phyloP scores from a whole-genome alignment of 2,329 filamentous ascomycete genomes.

The Penicillium sp. region DNA sequence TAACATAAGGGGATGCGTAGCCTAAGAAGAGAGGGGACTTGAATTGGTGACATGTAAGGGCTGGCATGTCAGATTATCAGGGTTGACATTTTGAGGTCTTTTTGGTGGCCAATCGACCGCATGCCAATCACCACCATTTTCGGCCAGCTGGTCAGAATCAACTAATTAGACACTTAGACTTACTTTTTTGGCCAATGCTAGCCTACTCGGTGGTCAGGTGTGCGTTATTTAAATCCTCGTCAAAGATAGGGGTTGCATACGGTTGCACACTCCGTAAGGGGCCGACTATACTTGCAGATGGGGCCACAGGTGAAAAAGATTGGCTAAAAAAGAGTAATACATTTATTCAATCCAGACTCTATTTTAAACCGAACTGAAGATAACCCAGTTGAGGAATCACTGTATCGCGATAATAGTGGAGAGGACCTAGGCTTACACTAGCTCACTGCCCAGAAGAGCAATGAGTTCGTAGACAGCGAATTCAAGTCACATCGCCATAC shows the following conservation, averaged over 20 bases:
- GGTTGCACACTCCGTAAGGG: no score
- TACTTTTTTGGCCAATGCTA: no score
- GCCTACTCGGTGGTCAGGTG: no score
- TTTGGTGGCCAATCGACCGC: no score
- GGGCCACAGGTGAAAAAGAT: background rate
- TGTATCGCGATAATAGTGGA: background rate
- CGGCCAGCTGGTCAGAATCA: no score
- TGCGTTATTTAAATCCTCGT: no score
- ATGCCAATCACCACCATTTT: no score
- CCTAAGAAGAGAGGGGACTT: background rate
- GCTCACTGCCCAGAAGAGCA: background rate
- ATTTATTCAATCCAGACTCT: background rate
- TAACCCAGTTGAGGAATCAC: background rate
- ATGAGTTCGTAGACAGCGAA: background rate
- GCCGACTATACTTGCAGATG: background rate
- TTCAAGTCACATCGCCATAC: background rate
- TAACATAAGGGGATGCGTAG: background rate
- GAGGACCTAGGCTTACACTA: background rate
- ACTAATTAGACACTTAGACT: no score
- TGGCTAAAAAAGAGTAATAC: background rate
- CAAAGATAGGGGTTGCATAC: no score
- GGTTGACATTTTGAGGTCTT: no score
- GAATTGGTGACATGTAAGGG: no score
- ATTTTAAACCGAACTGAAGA: background rate
- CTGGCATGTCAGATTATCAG: no score